These are phyloP conservation scores for Aspergillus persii DNA, from an alignment of 2,329 filamentous ascomycete species.

Conservation along the genomic window DNA sequence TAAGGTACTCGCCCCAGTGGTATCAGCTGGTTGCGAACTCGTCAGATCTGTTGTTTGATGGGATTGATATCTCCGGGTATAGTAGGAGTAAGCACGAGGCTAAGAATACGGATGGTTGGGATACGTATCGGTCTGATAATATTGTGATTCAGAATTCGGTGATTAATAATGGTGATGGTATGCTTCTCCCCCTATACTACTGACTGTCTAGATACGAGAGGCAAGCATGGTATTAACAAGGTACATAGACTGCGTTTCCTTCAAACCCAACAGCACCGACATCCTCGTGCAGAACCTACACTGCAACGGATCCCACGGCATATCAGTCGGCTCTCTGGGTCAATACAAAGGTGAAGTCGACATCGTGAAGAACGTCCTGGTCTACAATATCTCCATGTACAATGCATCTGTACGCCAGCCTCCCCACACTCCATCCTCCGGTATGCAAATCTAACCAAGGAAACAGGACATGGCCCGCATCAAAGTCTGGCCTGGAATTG, in stretches of 20 bases:
- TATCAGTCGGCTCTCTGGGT: conserved; percentile 69
- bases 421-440: conserved; percentile 27
- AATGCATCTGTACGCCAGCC: conserved; percentile 46
- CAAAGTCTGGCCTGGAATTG: conserved; percentile 67
- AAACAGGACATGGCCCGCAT: conserved; percentile 65
- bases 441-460: no score
- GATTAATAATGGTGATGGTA: conserved; percentile 63
- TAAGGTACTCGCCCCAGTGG: conserved; percentile 62
- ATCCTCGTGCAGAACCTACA: conserved; percentile 65
- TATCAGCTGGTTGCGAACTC: conserved; percentile 67
- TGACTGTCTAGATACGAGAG: background rate
- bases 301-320: conserved; percentile 70
- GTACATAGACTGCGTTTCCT: conserved; percentile 62
- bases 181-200: background rate
- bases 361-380: conserved; percentile 67
- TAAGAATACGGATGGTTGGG: conserved; percentile 64
- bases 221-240: background rate
- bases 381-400: conserved; percentile 59
- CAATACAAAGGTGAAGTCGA: conserved; percentile 65
- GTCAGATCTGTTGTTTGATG: conserved; percentile 61
- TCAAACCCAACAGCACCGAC: conserved; percentile 71
- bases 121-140: conserved; percentile 55
- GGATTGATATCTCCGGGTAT: conserved; percentile 59
- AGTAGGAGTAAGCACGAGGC: conserved; percentile 54
- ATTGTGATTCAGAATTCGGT: conserved; percentile 66